Conservation (phyloP, 805 yeast species). For the Blastobotrys parvus region DNA sequence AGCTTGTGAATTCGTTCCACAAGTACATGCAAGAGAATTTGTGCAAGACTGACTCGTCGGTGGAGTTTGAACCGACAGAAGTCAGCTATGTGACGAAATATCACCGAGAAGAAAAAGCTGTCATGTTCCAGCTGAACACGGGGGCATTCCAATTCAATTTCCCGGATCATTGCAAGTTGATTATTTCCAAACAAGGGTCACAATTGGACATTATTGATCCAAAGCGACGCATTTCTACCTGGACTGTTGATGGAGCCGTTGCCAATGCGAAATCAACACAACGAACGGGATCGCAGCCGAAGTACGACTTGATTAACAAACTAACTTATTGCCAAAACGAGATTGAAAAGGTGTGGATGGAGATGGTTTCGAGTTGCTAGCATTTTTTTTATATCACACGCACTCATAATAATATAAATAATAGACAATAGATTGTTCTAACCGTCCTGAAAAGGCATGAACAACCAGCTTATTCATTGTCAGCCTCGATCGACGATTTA, state of each 20-base stretch:
- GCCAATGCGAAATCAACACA: neutral
- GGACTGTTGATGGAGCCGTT: constrained; percentile 10
- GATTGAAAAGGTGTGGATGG: constrained; percentile 7
- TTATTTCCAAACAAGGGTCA: constrained; percentile 67
- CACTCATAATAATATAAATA: constrained; percentile 2
- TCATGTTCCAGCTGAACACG: constrained; percentile 88
- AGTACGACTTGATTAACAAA: constrained; percentile 7
- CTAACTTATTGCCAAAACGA: constrained; percentile 8
- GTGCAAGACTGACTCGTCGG: constrained; percentile 3
- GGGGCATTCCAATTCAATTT: constrained; percentile 93
- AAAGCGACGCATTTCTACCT: constrained; percentile 17
- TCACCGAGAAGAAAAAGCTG: constrained; percentile 67
- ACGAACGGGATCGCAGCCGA: constrained; percentile 3
- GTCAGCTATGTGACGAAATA: constrained; percentile 67
- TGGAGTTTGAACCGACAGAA: neutral
- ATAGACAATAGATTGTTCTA: constrained; percentile 1
- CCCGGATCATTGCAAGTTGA: constrained; percentile 86
- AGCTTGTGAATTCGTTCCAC: constrained; percentile 80
- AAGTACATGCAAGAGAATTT: constrained; percentile 87
- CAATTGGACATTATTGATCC: constrained; percentile 64
- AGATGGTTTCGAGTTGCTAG: constrained; percentile 2
- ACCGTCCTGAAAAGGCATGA: neutral
- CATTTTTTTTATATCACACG: too few species aligned
- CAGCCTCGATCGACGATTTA: constrained; percentile 44
- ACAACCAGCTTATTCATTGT: constrained; percentile 11